phyloP scores from a whole-genome alignment of 192 early-diverging fungal species.

The Umbelopsis sp. region DNA sequence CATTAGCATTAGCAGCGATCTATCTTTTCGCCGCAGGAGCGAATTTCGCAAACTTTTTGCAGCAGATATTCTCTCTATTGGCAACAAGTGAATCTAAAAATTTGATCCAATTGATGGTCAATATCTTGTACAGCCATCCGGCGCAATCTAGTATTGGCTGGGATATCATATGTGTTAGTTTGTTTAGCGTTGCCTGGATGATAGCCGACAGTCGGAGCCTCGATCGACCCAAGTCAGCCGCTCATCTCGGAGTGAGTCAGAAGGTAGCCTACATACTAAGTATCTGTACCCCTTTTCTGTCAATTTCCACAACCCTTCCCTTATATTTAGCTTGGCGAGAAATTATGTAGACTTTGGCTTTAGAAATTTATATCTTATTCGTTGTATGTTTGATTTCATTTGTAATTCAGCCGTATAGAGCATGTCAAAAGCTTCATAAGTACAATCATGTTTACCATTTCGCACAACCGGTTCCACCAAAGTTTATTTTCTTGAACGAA shows the following conservation, averaged over 20 bases:
- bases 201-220: neutral
- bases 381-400: too few relatives aligned
- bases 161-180: constrained; percentile 24
- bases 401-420: too few relatives aligned
- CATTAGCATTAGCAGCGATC: neutral
- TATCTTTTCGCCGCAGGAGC: constrained; percentile 26
- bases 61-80: neutral
- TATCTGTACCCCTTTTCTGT: constrained; percentile 15
- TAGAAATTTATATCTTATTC: too few relatives aligned
- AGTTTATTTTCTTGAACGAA: too few relatives aligned
- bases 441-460: neutral
- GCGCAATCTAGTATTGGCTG: constrained; percentile 37
- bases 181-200: constrained; percentile 26
- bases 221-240: neutral
- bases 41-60: constrained; percentile 16
- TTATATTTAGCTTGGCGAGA: constrained; percentile 31
- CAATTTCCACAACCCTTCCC: constrained; percentile 26
- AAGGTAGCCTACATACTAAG: neutral
- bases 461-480: neutral
- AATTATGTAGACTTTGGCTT: neutral
- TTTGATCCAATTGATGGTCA: neutral
- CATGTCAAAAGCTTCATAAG: too few relatives aligned
- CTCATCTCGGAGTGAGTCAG: neutral
- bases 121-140: constrained; percentile 22
- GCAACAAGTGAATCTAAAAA: neutral